Base-by-base conservation (phyloP, 2,329 filamentous ascomycete genomes). In the Arthroderma sp. region DNA sequence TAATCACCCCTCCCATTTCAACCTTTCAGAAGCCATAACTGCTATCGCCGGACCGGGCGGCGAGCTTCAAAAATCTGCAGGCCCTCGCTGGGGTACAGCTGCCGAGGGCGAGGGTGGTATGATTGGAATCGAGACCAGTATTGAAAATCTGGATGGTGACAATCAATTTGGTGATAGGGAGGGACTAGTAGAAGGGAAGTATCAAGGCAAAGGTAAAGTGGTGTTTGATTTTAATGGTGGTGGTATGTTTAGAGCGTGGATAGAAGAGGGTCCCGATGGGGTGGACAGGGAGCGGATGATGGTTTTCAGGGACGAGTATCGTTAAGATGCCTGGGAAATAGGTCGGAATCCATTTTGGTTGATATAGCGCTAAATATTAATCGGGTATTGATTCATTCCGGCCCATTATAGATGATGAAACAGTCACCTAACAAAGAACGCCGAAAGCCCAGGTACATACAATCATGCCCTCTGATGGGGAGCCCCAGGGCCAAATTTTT, bases 51-150 rank as follows among this genome's bases (percentile, higher is more conserved):
- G 87, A 0, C 77, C 74, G 0, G 72, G 71, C 0, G 87, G 87
- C 0, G 78, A 88, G 56, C 68, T 94, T 15, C 75, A 88, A 59
- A 72, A 68, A 52, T 86, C 80, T 49, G 86, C 87, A 0, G 85
- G 78, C 0, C 69, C 80, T 22, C 72, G 85, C 36, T 91, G 85
- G 83, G 71, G 72, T 1, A 72, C 68, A 45, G 83, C 80, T 0
- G 82, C 83, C 2, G 86, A 94, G 58, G 87, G 87, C 0, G 76
- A 84, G 57, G 87, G 86, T 1, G 87, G 87, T 0, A 83, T 94
- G 40, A 93, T 94, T 54, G 87, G 85, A 0, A 83, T 68, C 40
- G 64, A 66, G 47, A 56, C 55, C 8, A 51, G 53, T 10, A 34
- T 34, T 11, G 29, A 88, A 38, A 82, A 87, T 56, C 61, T 75